Conservation (phyloP, 306 rosid genomes). For the Hylodesmum podocarpum region DNA sequence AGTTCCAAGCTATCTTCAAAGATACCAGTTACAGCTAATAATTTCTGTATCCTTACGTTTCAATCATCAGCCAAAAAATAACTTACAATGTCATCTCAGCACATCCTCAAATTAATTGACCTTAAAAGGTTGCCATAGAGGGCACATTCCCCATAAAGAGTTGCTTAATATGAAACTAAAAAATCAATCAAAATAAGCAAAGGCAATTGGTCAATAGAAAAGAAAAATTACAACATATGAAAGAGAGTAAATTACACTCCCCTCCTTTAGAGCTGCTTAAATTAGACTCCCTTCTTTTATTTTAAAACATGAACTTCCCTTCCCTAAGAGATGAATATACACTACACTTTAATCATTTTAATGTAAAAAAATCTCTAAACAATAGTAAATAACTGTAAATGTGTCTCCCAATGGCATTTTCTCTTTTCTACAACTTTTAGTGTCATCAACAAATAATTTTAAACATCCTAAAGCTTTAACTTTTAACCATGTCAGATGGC, state of each 20-base stretch:
- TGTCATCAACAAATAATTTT: background rate
- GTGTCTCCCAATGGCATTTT: background rate
- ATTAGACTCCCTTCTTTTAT: background rate
- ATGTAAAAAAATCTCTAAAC: background rate
- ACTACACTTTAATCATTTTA: background rate
- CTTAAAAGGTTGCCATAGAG: conserved; percentile 1
- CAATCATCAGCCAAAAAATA: conserved; percentile 4
- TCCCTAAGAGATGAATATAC: background rate
- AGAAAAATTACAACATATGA: conserved; percentile 8
- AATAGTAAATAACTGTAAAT: background rate
- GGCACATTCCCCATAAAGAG: background rate
- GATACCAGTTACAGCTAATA: conserved; percentile 15
- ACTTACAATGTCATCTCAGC: conserved; percentile 11
- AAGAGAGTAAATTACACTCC: background rate
- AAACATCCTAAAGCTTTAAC: background rate
- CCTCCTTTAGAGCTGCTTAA: background rate
- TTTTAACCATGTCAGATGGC: no score
- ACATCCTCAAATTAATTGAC: conserved; percentile 19
- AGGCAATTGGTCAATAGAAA: background rate
- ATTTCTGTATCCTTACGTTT: background rate
- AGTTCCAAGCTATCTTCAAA: conserved; percentile 23
- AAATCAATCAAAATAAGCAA: conserved; percentile 7
- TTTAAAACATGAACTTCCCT: background rate
- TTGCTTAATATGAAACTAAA: background rate
- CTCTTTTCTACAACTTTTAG: background rate